Conservation (phyloP, 176 grass and related monocot species). For the Rhynchospora breviuscula region DNA sequence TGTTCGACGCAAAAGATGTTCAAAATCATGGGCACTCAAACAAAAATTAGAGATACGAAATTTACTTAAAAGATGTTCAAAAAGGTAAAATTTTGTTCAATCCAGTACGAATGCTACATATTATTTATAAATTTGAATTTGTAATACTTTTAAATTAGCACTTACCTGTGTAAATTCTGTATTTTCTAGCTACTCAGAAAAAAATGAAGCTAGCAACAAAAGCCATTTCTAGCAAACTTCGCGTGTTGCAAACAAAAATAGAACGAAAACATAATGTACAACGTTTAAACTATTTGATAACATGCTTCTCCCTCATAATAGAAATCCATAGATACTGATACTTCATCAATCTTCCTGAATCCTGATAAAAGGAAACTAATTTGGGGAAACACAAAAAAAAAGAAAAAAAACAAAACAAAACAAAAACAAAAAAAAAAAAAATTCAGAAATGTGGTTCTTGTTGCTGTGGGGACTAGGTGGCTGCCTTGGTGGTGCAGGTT, state of each 20-base stretch:
- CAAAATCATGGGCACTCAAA: too few species aligned
- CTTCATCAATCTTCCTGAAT: background rate
- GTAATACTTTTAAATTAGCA: too few species aligned
- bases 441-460: background rate
- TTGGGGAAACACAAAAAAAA: background rate
- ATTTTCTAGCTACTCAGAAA: too few species aligned
- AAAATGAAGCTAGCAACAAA: too few species aligned
- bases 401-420: background rate
- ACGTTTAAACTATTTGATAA: background rate
- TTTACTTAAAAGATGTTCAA: too few species aligned
- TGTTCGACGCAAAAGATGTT: too few species aligned
- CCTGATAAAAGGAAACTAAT: background rate
- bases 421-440: background rate
- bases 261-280: background rate
- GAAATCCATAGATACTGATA: background rate
- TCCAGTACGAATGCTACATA: too few species aligned
- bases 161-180: too few species aligned
- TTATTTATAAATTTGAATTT: too few species aligned
- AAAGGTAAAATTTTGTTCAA: too few species aligned
- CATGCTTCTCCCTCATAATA: background rate
- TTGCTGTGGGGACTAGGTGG: background rate
- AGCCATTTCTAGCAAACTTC: background rate
- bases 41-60: too few species aligned
- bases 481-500: background rate
- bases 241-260: background rate